Evolutionary conservation across 108 stramenopile species (phyloP).

Genomic region (Schizochytrium sp.): DNA sequence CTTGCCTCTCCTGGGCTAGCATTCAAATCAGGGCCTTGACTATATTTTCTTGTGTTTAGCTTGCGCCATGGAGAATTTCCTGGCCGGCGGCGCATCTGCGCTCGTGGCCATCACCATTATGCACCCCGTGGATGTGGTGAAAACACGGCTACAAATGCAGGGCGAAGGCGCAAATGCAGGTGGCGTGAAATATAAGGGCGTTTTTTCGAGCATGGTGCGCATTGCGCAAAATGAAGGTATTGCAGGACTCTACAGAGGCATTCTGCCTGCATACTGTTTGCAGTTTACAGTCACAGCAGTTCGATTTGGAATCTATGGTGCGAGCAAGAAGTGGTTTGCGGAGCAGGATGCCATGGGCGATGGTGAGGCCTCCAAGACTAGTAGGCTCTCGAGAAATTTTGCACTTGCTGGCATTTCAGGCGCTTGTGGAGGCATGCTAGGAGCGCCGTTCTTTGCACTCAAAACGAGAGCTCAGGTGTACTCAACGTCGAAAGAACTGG

Average conservation of each 20-base stretch:
- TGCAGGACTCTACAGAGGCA: slow-evolving; percentile 3
- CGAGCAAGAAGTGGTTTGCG: slow-evolving; percentile 10
- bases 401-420: neutral
- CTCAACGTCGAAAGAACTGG: slow-evolving; percentile 1
- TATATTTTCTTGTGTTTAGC: neutral
- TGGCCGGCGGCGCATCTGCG: slow-evolving; percentile 35
- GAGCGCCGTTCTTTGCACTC: slow-evolving; percentile 50
- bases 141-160: slow-evolving; percentile 39
- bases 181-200: neutral
- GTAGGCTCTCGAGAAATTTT: neutral
- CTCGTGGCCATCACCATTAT: slow-evolving; percentile 52
- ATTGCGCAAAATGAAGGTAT: slow-evolving; percentile 33
- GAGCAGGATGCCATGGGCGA: neutral
- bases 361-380: neutral
- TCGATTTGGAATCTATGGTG: slow-evolving; percentile 36
- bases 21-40: neutral
- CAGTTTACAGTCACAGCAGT: slow-evolving; percentile 48
- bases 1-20: neutral
- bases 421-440: slow-evolving; percentile 32
- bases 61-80: slow-evolving; percentile 44
- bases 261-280: slow-evolving; percentile 6
- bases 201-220: neutral
- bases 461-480: slow-evolving; percentile 57
- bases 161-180: slow-evolving; percentile 13
- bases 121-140: slow-evolving; percentile 57